phyloP scores from a whole-genome alignment of 2,329 filamentous ascomycete species.

The Aspergillus melleus region DNA sequence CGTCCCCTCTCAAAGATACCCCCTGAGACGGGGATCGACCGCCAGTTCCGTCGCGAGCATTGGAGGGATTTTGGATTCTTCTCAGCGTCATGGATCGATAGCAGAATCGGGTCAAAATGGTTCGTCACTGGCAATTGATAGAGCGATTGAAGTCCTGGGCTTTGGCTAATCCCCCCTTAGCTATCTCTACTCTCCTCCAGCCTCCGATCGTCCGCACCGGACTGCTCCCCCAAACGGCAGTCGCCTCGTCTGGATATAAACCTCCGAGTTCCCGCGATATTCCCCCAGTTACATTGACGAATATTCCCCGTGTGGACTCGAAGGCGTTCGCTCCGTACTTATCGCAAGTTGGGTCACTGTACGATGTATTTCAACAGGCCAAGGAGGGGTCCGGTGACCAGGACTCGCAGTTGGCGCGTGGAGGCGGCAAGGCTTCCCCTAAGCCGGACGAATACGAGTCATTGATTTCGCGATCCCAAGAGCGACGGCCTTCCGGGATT shows the following conservation, averaged over 20 bases:
- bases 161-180: constrained; percentile 43
- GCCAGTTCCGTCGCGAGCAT: constrained; percentile 87
- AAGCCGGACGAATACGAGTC: constrained; percentile 53
- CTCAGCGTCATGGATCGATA: constrained; percentile 59
- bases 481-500: constrained; percentile 41
- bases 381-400: constrained; percentile 74
- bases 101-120: constrained; percentile 83
- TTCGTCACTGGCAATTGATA: constrained; percentile 30
- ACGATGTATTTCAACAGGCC: constrained; percentile 82
- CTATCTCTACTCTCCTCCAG: constrained; percentile 91
- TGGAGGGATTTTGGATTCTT: constrained; percentile 76
- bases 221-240: constrained; percentile 73
- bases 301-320: constrained; percentile 77
- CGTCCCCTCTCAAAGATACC: constrained; percentile 34
- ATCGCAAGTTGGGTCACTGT: constrained; percentile 78
- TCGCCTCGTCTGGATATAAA: constrained; percentile 69
- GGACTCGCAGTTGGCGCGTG: constrained; percentile 47
- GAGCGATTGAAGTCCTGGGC: not conserved
- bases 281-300: constrained; percentile 86
- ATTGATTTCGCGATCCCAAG: constrained; percentile 45
- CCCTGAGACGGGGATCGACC: constrained; percentile 70
- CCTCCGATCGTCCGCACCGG: constrained; percentile 88
- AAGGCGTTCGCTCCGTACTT: constrained; percentile 83
- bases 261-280: constrained; percentile 87
- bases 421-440: constrained; percentile 43